phyloP scores from a whole-genome alignment of 1,284 basidiomycete species.

The Coriolopsis trogii region DNA sequence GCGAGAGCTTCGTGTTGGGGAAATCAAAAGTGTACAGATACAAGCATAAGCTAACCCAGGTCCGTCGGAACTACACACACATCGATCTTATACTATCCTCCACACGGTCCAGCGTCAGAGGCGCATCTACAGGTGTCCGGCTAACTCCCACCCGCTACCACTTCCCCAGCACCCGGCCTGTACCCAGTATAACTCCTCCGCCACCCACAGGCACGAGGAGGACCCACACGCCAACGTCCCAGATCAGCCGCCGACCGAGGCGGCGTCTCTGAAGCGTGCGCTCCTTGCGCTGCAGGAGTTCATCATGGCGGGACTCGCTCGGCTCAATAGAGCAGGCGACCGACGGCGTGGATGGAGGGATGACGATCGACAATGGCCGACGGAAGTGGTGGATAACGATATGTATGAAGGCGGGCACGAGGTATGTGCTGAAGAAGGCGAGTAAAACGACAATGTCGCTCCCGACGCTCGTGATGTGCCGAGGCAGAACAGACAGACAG shows the following conservation, averaged over 20 bases:
- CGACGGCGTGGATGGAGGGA: constrained; percentile 47
- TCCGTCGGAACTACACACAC: background rate
- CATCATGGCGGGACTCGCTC: constrained; percentile 46
- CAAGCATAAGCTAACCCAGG: background rate
- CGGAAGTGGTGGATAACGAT: constrained; percentile 70
- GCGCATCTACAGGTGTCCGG: background rate
- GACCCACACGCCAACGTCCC: constrained; percentile 75
- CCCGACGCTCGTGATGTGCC: constrained; percentile 37
- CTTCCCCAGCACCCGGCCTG: constrained; percentile 45
- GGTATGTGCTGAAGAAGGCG: constrained; percentile 57
- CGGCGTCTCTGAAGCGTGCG: constrained; percentile 67
- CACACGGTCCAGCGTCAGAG: constrained; percentile 4
- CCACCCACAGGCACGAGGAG: constrained; percentile 55
- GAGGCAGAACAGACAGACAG: constrained; percentile 47
- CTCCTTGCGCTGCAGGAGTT: constrained; percentile 76
- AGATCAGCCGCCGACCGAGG: constrained; percentile 62
- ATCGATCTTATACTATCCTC: background rate
- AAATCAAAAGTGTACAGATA: too few species aligned
- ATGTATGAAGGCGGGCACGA: constrained; percentile 66
- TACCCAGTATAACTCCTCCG: constrained; percentile 55
- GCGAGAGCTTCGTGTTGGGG: too few species aligned
- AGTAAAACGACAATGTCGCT: constrained; percentile 52
- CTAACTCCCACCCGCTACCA: constrained; percentile 38
- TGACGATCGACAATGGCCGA: constrained; percentile 67
- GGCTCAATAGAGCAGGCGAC: constrained; percentile 27